Percentiles rank a stretch among this genome's conserved stretches.
phyloP scores from a whole-genome alignment of 2,329 filamentous ascomycete species.

The Byssoonygena ceratinophila region DNA sequence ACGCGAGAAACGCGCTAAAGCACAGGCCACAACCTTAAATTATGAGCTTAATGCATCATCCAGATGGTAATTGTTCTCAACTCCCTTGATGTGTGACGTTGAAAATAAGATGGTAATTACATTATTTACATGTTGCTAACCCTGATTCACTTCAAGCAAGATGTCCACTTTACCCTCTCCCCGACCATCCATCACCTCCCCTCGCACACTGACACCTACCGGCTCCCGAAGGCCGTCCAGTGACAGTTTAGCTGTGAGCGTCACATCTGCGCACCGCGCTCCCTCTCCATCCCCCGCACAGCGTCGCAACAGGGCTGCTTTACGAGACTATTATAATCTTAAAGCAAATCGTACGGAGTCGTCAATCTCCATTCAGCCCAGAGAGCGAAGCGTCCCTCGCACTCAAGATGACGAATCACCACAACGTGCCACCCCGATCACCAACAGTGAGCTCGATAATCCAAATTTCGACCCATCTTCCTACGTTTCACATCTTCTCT shows the following conservation, averaged over 20 bases:
- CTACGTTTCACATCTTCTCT: constrained; percentile 37
- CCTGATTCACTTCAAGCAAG: background rate
- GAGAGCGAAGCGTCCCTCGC: constrained; percentile 30
- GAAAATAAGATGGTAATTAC: background rate
- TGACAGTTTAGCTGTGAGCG: constrained; percentile 43
- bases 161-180: constrained; percentile 54
- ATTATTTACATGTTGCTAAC: no score
- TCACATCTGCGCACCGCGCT: constrained; percentile 32
- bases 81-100: background rate
- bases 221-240: constrained; percentile 66
- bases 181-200: constrained; percentile 49
- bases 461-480: constrained; percentile 60
- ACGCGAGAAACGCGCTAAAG: background rate
- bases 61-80: background rate
- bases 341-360: constrained; percentile 40
- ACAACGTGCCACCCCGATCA: constrained; percentile 22
- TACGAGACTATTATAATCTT: constrained; percentile 92
- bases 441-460: constrained; percentile 57
- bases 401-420: constrained; percentile 35
- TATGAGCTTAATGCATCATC: background rate
- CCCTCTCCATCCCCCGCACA: constrained; percentile 29
- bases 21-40: constrained; percentile 2
- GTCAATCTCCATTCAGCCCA: constrained; percentile 21
- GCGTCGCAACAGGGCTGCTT: constrained; percentile 67
- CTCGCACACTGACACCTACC: constrained; percentile 52